These are phyloP conservation scores for Penicillium crustosum DNA, from an alignment of 2,329 filamentous ascomycete species.

Conservation along the genomic window DNA sequence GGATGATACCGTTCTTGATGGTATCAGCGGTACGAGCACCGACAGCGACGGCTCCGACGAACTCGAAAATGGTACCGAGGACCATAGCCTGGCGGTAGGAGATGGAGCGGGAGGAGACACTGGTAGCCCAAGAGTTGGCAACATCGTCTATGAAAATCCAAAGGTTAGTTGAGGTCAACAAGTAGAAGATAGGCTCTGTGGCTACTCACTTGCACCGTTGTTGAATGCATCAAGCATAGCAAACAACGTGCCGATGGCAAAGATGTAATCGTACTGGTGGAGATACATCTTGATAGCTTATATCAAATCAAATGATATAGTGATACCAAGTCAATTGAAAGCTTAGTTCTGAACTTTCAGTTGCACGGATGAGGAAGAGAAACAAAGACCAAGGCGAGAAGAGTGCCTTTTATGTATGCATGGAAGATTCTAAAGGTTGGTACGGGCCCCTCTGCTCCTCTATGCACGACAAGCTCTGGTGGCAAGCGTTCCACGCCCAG, in stretches of 20 bases:
- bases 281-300: slow-evolving; percentile 55
- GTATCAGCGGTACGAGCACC: slow-evolving; percentile 70
- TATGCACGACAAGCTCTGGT: slow-evolving; percentile 3
- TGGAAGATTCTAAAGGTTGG: not conserved
- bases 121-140: slow-evolving; percentile 79
- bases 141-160: slow-evolving; percentile 61
- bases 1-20: slow-evolving; percentile 77
- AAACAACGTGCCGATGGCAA: slow-evolving; percentile 73
- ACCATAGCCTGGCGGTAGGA: slow-evolving; percentile 37
- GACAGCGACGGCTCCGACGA: slow-evolving; percentile 65
- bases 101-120: slow-evolving; percentile 72
- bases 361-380: slow-evolving; percentile 4
- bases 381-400: not conserved
- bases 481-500: not conserved
- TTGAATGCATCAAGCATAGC: slow-evolving; percentile 75
- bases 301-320: not conserved
- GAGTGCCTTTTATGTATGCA: slow-evolving; percentile 11
- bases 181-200: not conserved
- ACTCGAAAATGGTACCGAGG: slow-evolving; percentile 65
- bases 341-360: not conserved
- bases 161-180: not conserved
- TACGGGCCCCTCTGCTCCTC: not conserved
- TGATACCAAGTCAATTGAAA: slow-evolving; percentile 2
- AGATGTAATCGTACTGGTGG: slow-evolving; percentile 67
- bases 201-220: slow-evolving; percentile 70